Evolutionary conservation across 2,329 filamentous ascomycete genomes (phyloP).

Genomic region (Monosporascus sp.): DNA sequence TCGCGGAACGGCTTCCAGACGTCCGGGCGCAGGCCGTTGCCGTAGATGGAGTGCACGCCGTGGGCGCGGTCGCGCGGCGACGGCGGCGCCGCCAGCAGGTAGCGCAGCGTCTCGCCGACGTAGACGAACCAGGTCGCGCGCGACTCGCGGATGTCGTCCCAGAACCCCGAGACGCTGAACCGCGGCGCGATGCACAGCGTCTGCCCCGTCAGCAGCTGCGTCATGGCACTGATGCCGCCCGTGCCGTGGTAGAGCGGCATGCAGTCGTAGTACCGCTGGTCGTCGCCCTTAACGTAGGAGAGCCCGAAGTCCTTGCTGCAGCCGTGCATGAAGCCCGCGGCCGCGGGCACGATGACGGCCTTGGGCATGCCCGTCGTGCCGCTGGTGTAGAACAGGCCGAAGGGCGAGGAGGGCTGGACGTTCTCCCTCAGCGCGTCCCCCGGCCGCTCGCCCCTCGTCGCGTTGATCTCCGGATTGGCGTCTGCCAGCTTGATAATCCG

Average conservation of each 20-base stretch:
- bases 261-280: slow-evolving; percentile 66
- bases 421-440: slow-evolving; percentile 49
- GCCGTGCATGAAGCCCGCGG: slow-evolving; percentile 29
- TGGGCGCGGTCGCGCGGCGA: slow-evolving; percentile 57
- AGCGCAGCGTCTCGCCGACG: slow-evolving; percentile 72
- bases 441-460: slow-evolving; percentile 44
- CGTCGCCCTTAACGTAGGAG: slow-evolving; percentile 25
- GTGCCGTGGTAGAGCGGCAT: slow-evolving; percentile 78
- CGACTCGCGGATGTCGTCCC: slow-evolving; percentile 64
- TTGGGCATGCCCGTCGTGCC: slow-evolving; percentile 75
- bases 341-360: slow-evolving; percentile 56
- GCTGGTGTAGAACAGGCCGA: slow-evolving; percentile 66
- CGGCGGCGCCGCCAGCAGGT: slow-evolving; percentile 63
- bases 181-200: slow-evolving; percentile 59
- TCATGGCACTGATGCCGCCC: slow-evolving; percentile 54
- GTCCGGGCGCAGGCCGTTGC: slow-evolving; percentile 64
- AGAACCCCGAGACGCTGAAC: slow-evolving; percentile 67
- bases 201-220: slow-evolving; percentile 45
- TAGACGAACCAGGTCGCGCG: slow-evolving; percentile 68
- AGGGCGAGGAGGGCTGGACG: slow-evolving; percentile 48
- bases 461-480: slow-evolving; percentile 35
- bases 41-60: slow-evolving; percentile 53
- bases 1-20: slow-evolving; percentile 62
- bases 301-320: slow-evolving; percentile 26
- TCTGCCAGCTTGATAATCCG: slow-evolving; percentile 48